phyloP scores from a whole-genome alignment of 2,329 filamentous ascomycete species.

The Cryphonectria naterciae region DNA sequence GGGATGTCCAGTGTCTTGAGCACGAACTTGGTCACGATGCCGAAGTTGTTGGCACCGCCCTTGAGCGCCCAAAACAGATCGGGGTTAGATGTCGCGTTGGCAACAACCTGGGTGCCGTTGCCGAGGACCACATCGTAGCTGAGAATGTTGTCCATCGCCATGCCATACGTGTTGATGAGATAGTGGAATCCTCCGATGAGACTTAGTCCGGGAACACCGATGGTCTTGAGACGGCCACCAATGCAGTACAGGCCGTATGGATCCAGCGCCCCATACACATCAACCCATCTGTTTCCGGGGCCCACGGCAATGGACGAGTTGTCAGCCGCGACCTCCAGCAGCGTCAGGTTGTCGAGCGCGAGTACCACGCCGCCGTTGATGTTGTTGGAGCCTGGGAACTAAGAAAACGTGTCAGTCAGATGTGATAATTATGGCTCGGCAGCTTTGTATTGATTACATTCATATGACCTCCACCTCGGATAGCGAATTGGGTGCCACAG shows the following conservation, averaged over 20 bases:
- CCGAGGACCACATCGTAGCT: constrained; percentile 35
- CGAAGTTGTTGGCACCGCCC: constrained; percentile 31
- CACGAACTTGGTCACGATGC: constrained; percentile 6
- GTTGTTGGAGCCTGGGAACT: constrained; percentile 35
- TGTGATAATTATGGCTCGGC: neutral
- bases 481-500: constrained; percentile 34
- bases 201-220: constrained; percentile 38
- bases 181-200: constrained; percentile 38
- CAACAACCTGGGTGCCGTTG: constrained; percentile 33
- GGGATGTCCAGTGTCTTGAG: constrained; percentile 31
- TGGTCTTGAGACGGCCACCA: constrained; percentile 37
- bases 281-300: constrained; percentile 35
- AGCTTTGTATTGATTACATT: constrained; percentile 27
- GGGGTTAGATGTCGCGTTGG: constrained; percentile 30
- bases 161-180: constrained; percentile 36
- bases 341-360: constrained; percentile 29
- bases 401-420: neutral
- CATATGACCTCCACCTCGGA: constrained; percentile 35
- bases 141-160: constrained; percentile 35
- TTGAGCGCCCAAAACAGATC: constrained; percentile 37
- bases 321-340: constrained; percentile 26
- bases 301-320: constrained; percentile 30
- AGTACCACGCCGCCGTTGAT: constrained; percentile 35
- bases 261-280: constrained; percentile 35
- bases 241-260: constrained; percentile 33